Evolutionary conservation across 306 rosid genomes (phyloP).

Genomic region (Ammopiptanthus mongolicus): DNA sequence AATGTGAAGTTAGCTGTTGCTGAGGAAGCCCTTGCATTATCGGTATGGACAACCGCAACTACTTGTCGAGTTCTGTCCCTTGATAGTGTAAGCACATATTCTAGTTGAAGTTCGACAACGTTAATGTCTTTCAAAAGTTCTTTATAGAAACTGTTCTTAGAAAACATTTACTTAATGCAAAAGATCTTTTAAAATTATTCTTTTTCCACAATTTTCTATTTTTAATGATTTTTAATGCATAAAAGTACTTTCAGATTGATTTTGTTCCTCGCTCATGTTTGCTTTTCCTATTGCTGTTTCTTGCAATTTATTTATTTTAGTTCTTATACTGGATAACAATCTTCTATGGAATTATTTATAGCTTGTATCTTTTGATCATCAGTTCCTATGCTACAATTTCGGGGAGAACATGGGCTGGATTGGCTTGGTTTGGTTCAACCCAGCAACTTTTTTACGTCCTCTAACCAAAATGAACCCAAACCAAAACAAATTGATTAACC

Average conservation of each 20-base stretch:
- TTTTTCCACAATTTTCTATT: background rate
- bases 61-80: conserved; percentile 87
- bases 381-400: background rate
- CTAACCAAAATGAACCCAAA: background rate
- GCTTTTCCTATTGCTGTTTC: background rate
- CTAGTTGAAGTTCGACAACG: conserved; percentile 1
- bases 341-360: background rate
- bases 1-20: conserved; percentile 61
- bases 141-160: background rate
- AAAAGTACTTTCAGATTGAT: background rate
- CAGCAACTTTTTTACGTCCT: background rate
- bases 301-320: background rate
- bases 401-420: too few species aligned
- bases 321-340: background rate
- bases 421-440: background rate
- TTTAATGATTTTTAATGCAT: background rate
- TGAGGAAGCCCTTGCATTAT: conserved; percentile 84
- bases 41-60: conserved; percentile 86
- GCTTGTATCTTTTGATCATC: background rate
- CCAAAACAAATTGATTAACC: too few species aligned
- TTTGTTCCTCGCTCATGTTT: background rate
- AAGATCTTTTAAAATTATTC: background rate
- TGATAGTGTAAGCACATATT: conserved; percentile 57
- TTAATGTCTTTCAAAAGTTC: conserved; percentile 4
- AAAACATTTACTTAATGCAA: background rate